Evolutionary conservation across 2,329 filamentous ascomycete species (phyloP).

Genomic region (Fusarium metavorans): DNA sequence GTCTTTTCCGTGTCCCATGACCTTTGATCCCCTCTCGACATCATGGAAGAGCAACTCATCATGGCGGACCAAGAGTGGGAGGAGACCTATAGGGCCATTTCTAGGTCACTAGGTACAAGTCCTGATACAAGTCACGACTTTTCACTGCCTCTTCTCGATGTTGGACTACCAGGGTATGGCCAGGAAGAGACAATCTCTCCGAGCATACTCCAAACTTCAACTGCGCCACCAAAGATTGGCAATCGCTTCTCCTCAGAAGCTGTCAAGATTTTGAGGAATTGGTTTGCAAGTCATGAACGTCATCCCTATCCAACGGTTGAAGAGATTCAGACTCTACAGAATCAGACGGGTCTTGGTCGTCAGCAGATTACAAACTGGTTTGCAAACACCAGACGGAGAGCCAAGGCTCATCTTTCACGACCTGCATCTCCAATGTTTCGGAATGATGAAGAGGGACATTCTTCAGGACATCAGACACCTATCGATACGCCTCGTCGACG

Average conservation of each 20-base stretch:
- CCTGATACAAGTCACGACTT: constrained; percentile 9
- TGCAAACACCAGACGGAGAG: constrained; percentile 83
- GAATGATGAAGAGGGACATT: constrained; percentile 27
- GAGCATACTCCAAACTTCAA: constrained; percentile 22
- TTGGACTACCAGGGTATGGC: neutral
- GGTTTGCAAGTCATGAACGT: constrained; percentile 79
- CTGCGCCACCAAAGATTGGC: constrained; percentile 32
- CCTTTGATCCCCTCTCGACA: constrained; percentile 5
- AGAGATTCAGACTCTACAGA: constrained; percentile 80
- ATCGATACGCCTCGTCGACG: constrained; percentile 68
- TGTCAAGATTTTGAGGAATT: constrained; percentile 74
- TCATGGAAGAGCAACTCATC: constrained; percentile 1
- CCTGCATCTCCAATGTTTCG: constrained; percentile 34
- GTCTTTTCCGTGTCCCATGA: constrained; percentile 32
- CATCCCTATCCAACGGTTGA: constrained; percentile 88
- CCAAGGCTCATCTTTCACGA: constrained; percentile 67
- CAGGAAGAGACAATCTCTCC: constrained; percentile 24
- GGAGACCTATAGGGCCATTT: neutral
- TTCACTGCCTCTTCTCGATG: neutral
- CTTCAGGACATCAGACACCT: constrained; percentile 40
- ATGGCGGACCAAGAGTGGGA: constrained; percentile 20
- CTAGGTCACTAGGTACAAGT: neutral
- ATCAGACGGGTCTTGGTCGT: constrained; percentile 79
- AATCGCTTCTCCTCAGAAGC: constrained; percentile 31
- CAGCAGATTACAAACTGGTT: constrained; percentile 90